Percentiles rank a stretch among this genome's conserved stretches.
phyloP scores from a whole-genome alignment of 2,329 filamentous ascomycete genomes.

The Talaromyces sp. region DNA sequence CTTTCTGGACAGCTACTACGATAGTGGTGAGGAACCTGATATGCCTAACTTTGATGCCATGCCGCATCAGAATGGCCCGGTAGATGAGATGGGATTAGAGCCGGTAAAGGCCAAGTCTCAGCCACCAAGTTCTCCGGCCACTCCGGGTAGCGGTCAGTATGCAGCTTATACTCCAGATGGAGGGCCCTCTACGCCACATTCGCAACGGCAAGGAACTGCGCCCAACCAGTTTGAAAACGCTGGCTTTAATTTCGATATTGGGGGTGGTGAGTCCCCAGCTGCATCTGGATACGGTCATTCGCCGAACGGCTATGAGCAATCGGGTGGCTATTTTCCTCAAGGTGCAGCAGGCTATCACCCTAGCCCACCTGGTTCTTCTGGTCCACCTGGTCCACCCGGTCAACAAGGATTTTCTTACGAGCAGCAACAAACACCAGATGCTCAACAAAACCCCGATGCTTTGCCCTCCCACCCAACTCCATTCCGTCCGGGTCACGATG shows the following conservation, averaged over 20 bases:
- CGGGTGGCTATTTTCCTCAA: constrained; percentile 24
- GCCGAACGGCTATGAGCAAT: constrained; percentile 17
- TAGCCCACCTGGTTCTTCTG: neutral
- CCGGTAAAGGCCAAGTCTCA: constrained; percentile 30
- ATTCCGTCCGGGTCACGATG: constrained; percentile 55
- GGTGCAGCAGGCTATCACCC: neutral
- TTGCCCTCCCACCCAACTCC: constrained; percentile 60
- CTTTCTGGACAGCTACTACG: constrained; percentile 56
- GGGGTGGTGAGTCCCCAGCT: constrained; percentile 30
- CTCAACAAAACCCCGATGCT: constrained; percentile 55
- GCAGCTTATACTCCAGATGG: constrained; percentile 39
- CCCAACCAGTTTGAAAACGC: constrained; percentile 49
- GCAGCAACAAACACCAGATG: constrained; percentile 21
- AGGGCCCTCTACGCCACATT: constrained; percentile 28
- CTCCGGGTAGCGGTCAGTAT: constrained; percentile 33
- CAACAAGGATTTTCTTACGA: constrained; percentile 26
- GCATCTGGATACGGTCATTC: constrained; percentile 19
- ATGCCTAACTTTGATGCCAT: constrained; percentile 67
- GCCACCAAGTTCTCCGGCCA: constrained; percentile 24
- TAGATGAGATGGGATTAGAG: constrained; percentile 41
- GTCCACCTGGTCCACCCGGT: constrained; percentile 13
- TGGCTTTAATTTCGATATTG: constrained; percentile 74
- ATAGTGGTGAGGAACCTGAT: constrained; percentile 53
- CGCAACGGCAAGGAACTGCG: constrained; percentile 34
- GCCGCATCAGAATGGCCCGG: constrained; percentile 37